Evolutionary conservation across 2,329 filamentous ascomycete genomes (phyloP).

Genomic region (Ascochyta clinopodiicola): DNA sequence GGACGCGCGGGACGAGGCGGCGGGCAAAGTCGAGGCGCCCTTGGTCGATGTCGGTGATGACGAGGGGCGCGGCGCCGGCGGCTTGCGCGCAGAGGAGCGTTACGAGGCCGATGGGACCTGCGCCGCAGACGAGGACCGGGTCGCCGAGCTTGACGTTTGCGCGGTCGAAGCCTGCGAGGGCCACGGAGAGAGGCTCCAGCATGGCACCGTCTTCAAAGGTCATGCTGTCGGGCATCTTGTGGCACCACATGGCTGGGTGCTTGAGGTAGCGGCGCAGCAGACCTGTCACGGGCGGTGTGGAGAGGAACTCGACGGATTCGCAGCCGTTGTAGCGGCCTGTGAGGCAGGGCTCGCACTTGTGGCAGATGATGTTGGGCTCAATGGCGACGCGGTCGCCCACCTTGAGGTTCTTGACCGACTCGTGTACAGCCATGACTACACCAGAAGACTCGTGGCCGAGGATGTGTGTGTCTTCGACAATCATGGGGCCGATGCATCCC

Average conservation of each 20-base stretch:
- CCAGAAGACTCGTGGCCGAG: slow-evolving; percentile 94
- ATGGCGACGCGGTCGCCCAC: slow-evolving; percentile 90
- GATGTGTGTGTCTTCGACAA: slow-evolving; percentile 86
- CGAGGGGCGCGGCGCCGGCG: slow-evolving; percentile 86
- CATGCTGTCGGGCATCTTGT: slow-evolving; percentile 88
- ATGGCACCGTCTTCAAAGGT: slow-evolving; percentile 89
- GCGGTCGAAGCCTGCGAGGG: slow-evolving; percentile 85
- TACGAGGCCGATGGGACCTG: slow-evolving; percentile 91
- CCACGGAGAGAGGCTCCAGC: slow-evolving; percentile 88
- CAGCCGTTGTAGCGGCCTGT: slow-evolving; percentile 96
- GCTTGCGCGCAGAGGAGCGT: slow-evolving; percentile 84
- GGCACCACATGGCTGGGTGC: slow-evolving; percentile 92
- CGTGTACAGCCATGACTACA: slow-evolving; percentile 78
- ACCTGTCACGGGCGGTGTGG: slow-evolving; percentile 87
- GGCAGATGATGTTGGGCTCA: slow-evolving; percentile 93
- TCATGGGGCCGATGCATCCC: slow-evolving; percentile 92
- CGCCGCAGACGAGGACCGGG: slow-evolving; percentile 86
- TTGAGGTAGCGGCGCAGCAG: slow-evolving; percentile 91
- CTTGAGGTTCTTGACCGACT: slow-evolving; percentile 78
- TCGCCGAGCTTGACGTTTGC: slow-evolving; percentile 83
- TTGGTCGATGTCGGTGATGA: slow-evolving; percentile 94
- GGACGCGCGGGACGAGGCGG: slow-evolving; percentile 77
- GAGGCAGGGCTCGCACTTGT: slow-evolving; percentile 86
- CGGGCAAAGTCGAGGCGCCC: slow-evolving; percentile 84
- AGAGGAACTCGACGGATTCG: slow-evolving; percentile 83